Evolutionary conservation across 116 monocot species (phyloP), one percentile per base, ranked within the genome.

Genomic region (Posidonia oceanica): DNA sequence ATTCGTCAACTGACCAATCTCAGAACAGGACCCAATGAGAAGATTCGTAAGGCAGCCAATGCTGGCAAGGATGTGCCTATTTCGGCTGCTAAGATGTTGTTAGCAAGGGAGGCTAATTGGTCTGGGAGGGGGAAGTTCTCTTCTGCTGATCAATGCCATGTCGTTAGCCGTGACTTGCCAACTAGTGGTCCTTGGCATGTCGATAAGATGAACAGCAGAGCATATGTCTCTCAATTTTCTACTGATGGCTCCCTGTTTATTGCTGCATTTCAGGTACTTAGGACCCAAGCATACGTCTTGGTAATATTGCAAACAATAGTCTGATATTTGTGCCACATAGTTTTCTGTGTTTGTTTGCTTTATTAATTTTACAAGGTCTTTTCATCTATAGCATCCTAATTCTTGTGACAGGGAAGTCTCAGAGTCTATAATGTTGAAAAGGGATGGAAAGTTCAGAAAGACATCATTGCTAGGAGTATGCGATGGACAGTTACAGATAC

Each of bases 401-500:
- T 63, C 13, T 54, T 54, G 36, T 61, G 16, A 41, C 77, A 95
- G 95, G 91, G 86, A 75, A 83, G 95, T 71, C 88, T 96, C 48
- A 82, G 77, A 78, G 78, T 96, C 68, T 96, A 96, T 59, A 77
- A 96, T 74, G 95, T 87, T 39, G 85, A 91, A 36, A 73, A 86
- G 56, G 91, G 80, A 51, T 96, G 91, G 91, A 96, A 80, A 76
- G 63, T 86, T 61, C 76, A 71, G 61, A 96, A 88, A 70, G 72
- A 96, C 52, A 87, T 96, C 71, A 71, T 74, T 78, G 91, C 91
- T n/a, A 86, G 69, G 76, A 81, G 84, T 59, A 79, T 96, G 81
- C 68, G 79, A 52, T 96, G 95, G 95, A 91, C 95, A 56, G 78
- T 96, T 29, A 96, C 88, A 67, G 95, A 96, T 73, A 88, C 91